phyloP scores from a whole-genome alignment of 2,329 filamentous ascomycete genomes.

The Fusarium sp. region DNA sequence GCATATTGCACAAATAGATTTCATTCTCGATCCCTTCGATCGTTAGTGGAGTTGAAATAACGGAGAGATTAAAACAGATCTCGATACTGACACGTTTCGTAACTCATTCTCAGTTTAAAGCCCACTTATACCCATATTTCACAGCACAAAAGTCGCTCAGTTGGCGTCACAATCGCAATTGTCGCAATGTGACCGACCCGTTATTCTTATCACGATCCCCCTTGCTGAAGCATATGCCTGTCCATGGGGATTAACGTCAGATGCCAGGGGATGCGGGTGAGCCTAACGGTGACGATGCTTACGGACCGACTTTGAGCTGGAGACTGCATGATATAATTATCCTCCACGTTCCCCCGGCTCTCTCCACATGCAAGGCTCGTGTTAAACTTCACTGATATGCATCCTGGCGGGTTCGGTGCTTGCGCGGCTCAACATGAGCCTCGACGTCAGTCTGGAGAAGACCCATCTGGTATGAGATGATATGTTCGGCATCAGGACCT shows the following conservation, averaged over 20 bases:
- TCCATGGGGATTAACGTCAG: background rate
- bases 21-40: background rate
- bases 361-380: background rate
- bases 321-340: background rate
- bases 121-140: slow-evolving; percentile 12
- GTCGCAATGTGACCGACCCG: background rate
- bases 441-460: slow-evolving; percentile 15
- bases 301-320: background rate
- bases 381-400: background rate
- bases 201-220: background rate
- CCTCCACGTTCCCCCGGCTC: slow-evolving; percentile 1
- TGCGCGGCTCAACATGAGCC: slow-evolving; percentile 6
- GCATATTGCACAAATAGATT: background rate
- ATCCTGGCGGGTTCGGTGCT: slow-evolving; percentile 2
- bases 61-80: too few relatives aligned
- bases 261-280: background rate
- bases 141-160: slow-evolving; percentile 13
- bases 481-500: background rate
- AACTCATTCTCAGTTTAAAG: background rate
- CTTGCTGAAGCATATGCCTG: slow-evolving; percentile 3
- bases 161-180: background rate
- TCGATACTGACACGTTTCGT: background rate
- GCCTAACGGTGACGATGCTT: slow-evolving; percentile 7
- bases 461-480: background rate
- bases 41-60: background rate